These are phyloP conservation scores for Kokia cookei DNA, from an alignment of 441 rosid genomes.

Conservation along the genomic window DNA sequence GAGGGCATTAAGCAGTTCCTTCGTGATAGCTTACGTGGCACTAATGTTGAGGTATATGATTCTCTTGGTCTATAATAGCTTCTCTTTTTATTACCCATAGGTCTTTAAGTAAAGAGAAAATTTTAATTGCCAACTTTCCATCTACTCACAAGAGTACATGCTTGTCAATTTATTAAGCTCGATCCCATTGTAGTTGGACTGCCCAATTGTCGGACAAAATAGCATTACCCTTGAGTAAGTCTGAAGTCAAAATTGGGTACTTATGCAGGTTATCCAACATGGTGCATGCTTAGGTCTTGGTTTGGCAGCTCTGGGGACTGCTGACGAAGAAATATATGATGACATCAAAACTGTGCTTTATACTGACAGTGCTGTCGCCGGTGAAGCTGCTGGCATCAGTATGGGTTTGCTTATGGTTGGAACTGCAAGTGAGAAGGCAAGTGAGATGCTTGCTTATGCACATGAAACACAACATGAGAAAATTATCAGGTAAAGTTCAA, in stretches of 20 bases:
- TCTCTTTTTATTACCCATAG: not conserved
- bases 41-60: conserved; percentile 73
- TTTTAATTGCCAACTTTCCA: not conserved
- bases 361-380: conserved; percentile 93
- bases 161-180: not conserved
- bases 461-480: conserved; percentile 99
- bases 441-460: conserved; percentile 97
- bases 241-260: not conserved
- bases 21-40: conserved; percentile 75
- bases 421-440: conserved; percentile 91
- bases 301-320: conserved; percentile 95
- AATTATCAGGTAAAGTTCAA: conserved; percentile 65
- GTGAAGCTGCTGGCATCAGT: conserved; percentile 99
- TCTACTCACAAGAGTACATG: not conserved
- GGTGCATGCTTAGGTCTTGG: conserved; percentile 99
- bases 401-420: conserved; percentile 99
- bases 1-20: conserved; percentile 95
- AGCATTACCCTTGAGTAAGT: not conserved
- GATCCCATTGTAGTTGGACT: not conserved
- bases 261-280: conserved; percentile 89
- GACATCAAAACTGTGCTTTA: conserved; percentile 76
- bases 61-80: not conserved
- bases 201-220: not conserved
- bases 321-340: conserved; percentile 90
- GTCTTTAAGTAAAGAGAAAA: not conserved